phyloP scores from a whole-genome alignment of 371 early-diverging fungal species.

The Syncephalastrum sp. region DNA sequence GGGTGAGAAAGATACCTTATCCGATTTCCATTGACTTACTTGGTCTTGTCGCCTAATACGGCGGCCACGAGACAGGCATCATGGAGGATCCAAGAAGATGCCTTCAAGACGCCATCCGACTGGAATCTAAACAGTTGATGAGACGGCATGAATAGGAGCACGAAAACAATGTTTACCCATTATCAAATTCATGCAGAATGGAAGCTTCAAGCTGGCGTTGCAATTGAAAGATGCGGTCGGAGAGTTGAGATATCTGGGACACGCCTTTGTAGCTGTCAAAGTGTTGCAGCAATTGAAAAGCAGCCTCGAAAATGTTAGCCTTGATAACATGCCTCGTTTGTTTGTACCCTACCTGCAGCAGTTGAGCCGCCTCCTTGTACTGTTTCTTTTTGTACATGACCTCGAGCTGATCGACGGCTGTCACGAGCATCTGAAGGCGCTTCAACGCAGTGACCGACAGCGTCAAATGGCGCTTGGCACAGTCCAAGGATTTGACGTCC shows the following conservation, averaged over 20 bases:
- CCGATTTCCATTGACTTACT: slow-evolving; percentile 38
- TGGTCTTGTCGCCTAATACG: slow-evolving; percentile 66
- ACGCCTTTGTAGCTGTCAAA: slow-evolving; percentile 78
- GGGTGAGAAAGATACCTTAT: background rate
- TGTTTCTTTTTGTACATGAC: slow-evolving; percentile 63
- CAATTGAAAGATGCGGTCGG: slow-evolving; percentile 58
- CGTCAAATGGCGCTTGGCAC: slow-evolving; percentile 88
- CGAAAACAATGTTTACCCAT: slow-evolving; percentile 30
- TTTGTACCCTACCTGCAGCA: slow-evolving; percentile 62
- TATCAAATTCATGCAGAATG: slow-evolving; percentile 78
- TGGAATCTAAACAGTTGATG: slow-evolving; percentile 36
- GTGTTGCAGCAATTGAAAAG: slow-evolving; percentile 73
- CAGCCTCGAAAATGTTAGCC: slow-evolving; percentile 51
- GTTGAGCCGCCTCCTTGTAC: slow-evolving; percentile 76
- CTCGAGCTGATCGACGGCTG: slow-evolving; percentile 79
- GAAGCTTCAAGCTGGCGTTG: slow-evolving; percentile 69
- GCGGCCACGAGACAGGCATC: slow-evolving; percentile 82
- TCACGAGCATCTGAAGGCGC: slow-evolving; percentile 87
- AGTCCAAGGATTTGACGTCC: slow-evolving; percentile 93
- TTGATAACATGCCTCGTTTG: background rate
- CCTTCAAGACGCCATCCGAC: slow-evolving; percentile 49
- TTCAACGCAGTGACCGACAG: slow-evolving; percentile 78
- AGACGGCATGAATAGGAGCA: background rate
- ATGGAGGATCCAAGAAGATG: slow-evolving; percentile 52
- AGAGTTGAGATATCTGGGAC: slow-evolving; percentile 70